Evolutionary conservation across 495 filamentous ascomycete species (phyloP).

Genomic region (Talaromyces trachyspermus): DNA sequence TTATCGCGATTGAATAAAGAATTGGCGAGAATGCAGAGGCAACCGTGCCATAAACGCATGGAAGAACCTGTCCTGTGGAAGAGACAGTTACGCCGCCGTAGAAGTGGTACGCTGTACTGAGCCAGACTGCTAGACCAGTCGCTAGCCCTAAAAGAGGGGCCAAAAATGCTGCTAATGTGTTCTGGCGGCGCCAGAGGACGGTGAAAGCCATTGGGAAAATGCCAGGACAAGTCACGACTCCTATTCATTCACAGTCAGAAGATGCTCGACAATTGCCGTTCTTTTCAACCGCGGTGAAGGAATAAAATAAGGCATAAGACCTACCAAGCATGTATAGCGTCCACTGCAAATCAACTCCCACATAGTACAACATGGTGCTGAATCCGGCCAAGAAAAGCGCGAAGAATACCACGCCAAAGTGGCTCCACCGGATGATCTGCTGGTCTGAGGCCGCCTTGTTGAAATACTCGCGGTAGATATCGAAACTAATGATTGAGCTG

Average conservation of each 20-base stretch:
- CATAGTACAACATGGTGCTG: slow-evolving; percentile 32
- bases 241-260: slow-evolving; percentile 7
- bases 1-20: slow-evolving; percentile 29
- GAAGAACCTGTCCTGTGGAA: slow-evolving; percentile 34
- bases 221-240: slow-evolving; percentile 34
- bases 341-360: slow-evolving; percentile 28
- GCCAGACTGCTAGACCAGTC: slow-evolving; percentile 40
- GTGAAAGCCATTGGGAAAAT: slow-evolving; percentile 46
- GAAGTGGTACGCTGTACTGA: slow-evolving; percentile 34
- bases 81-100: slow-evolving; percentile 39
- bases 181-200: slow-evolving; percentile 42
- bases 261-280: too few relatives aligned
- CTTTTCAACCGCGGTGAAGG: too few relatives aligned
- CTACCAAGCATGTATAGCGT: slow-evolving; percentile 34
- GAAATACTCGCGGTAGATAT: slow-evolving; percentile 39
- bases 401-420: slow-evolving; percentile 39
- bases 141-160: slow-evolving; percentile 35
- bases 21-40: slow-evolving; percentile 30
- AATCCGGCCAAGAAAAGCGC: slow-evolving; percentile 32
- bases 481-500: slow-evolving; percentile 33
- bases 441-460: slow-evolving; percentile 31
- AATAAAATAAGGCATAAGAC: slow-evolving; percentile 1
- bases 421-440: slow-evolving; percentile 30
- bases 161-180: slow-evolving; percentile 33
- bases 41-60: slow-evolving; percentile 38